Conservation (phyloP, 164 flowering plant genomes). For the Umbellularia californica region DNA sequence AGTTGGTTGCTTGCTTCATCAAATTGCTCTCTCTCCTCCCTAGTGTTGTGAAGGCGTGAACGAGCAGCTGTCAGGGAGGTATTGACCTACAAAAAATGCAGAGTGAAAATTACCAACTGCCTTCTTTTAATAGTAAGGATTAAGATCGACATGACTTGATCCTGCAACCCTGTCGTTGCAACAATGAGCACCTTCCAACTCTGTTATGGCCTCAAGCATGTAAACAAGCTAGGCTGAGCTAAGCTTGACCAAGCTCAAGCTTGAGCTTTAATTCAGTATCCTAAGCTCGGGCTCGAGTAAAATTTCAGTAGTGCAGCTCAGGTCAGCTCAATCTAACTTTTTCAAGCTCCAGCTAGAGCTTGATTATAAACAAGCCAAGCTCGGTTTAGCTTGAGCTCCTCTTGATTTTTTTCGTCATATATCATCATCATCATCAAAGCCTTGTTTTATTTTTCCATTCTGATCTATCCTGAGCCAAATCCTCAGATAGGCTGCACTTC, state of each 20-base stretch:
- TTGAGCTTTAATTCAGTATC: not conserved
- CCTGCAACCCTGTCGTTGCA: not conserved
- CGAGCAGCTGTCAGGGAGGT: constrained; percentile 48
- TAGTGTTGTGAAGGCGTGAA: constrained; percentile 64
- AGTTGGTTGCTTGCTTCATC: constrained; percentile 82
- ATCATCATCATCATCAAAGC: too few species aligned
- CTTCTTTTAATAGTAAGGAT: not conserved
- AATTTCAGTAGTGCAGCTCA: too few species aligned
- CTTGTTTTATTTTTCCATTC: too few species aligned
- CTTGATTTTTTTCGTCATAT: too few species aligned
- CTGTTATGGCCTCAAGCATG: not conserved
- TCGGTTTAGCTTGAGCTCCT: too few species aligned
- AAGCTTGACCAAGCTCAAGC: not conserved
- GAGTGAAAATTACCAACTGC: constrained; percentile 5
- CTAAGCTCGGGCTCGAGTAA: not conserved
- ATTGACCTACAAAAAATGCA: constrained; percentile 45
- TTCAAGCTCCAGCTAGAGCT: too few species aligned
- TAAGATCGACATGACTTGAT: not conserved
- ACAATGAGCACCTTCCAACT: not conserved
- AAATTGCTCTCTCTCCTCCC: constrained; percentile 85
- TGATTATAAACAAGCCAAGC: too few species aligned
- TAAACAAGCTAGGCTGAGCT: not conserved
- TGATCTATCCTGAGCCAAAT: too few species aligned
- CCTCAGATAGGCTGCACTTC: too few species aligned
- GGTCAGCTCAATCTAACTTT: too few species aligned